A percentile compares a stretch with the other conserved stretches of the same genome.
These are phyloP conservation scores for Chytriomyces sp. DNA, from an alignment of 192 early-diverging fungal genomes.

Conservation along the genomic window DNA sequence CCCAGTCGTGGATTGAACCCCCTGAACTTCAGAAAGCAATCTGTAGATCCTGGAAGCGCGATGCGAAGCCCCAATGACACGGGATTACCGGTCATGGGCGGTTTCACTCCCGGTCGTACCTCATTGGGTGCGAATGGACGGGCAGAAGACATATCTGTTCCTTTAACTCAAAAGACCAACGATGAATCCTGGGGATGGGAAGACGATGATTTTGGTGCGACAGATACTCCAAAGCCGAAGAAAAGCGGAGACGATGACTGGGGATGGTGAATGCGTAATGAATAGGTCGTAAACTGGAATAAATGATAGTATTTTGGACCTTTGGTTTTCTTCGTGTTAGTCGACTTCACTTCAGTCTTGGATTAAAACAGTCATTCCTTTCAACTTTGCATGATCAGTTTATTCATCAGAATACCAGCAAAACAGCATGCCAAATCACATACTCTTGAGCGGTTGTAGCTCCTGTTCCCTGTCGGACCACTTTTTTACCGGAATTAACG, in stretches of 20 bases:
- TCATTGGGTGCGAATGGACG: too few relatives aligned
- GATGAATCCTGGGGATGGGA: background rate
- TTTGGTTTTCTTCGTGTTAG: too few relatives aligned
- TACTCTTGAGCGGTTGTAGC: too few relatives aligned
- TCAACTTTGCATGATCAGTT: too few relatives aligned
- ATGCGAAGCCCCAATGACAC: too few relatives aligned
- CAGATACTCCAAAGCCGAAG: background rate
- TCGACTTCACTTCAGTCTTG: too few relatives aligned
- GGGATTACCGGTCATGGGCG: too few relatives aligned
- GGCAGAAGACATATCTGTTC: background rate
- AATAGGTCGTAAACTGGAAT: background rate
- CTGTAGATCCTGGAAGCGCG: background rate
- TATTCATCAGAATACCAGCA: too few relatives aligned
- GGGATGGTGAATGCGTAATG: background rate
- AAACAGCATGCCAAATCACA: too few relatives aligned
- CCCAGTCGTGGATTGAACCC: background rate
- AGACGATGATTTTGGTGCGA: constrained; percentile 1
- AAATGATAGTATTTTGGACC: too few relatives aligned
- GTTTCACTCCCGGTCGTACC: too few relatives aligned
- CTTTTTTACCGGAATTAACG: constrained; percentile 73
- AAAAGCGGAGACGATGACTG: background rate
- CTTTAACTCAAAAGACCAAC: background rate
- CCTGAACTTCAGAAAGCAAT: background rate
- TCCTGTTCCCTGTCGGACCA: constrained; percentile 81
- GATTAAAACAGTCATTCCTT: too few relatives aligned